phyloP scores from a whole-genome alignment of 148 eudicot genomes.

The Dianthus caryophyllus region DNA sequence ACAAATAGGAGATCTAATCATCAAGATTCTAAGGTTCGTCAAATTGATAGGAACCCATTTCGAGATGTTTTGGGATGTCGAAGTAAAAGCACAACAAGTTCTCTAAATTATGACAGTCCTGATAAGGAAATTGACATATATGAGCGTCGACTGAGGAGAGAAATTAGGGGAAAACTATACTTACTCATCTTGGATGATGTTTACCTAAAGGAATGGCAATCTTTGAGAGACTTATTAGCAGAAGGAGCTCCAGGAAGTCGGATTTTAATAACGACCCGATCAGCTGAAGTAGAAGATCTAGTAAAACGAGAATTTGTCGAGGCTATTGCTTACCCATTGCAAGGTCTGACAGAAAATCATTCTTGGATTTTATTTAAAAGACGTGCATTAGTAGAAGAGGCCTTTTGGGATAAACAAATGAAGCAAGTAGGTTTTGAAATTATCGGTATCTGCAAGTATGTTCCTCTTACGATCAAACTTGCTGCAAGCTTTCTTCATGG shows the following conservation, averaged over 20 bases:
- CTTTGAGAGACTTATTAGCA: slow-evolving; percentile 14
- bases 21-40: background rate
- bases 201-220: slow-evolving; percentile 11
- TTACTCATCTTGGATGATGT: slow-evolving; percentile 30
- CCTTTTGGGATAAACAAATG: background rate
- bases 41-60: background rate
- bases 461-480: slow-evolving; percentile 25
- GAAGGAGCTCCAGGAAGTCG: slow-evolving; percentile 25
- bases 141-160: slow-evolving; percentile 22
- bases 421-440: slow-evolving; percentile 11
- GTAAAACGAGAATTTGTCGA: background rate
- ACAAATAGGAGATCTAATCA: slow-evolving; percentile 11
- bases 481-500: slow-evolving; percentile 25
- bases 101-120: background rate
- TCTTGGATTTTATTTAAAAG: slow-evolving; percentile 15
- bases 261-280: slow-evolving; percentile 21
- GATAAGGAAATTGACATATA: background rate
- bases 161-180: slow-evolving; percentile 28
- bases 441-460: slow-evolving; percentile 10
- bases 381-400: slow-evolving; percentile 8
- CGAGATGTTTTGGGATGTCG: slow-evolving; percentile 23
- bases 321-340: slow-evolving; percentile 1
- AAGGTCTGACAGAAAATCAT: background rate
- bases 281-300: background rate
- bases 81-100: background rate